These are phyloP conservation scores for Penicillium flavigenum DNA, from an alignment of 495 filamentous ascomycete genomes.

Conservation along the genomic window DNA sequence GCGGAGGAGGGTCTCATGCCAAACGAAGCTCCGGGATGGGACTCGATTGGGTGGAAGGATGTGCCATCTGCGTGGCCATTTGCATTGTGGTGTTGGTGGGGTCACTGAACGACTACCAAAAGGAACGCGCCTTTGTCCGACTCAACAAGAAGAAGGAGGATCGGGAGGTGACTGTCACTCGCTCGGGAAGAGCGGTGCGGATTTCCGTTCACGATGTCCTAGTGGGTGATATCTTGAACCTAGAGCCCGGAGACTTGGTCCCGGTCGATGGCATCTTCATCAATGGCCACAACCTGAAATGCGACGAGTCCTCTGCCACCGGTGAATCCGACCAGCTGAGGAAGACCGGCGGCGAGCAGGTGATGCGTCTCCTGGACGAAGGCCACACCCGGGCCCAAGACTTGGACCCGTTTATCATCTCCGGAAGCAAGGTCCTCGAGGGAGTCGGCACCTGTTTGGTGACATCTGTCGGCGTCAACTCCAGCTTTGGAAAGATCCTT, in stretches of 20 bases:
- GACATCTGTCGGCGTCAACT: conserved; percentile 84
- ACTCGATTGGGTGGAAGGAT: conserved; percentile 76
- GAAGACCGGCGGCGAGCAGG: conserved; percentile 52
- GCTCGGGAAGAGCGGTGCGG: conserved; percentile 71
- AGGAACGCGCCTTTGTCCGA: conserved; percentile 74
- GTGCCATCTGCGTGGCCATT: conserved; percentile 75
- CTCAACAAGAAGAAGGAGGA: conserved; percentile 73
- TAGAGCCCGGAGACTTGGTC: conserved; percentile 88
- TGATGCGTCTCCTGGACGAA: no score
- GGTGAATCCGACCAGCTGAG: conserved; percentile 79
- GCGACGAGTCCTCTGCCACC: conserved; percentile 82
- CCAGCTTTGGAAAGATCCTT: conserved; percentile 86
- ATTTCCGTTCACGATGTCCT: conserved; percentile 79
- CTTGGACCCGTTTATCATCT: conserved; percentile 90
- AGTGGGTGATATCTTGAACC: conserved; percentile 80
- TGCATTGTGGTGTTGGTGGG: conserved; percentile 73
- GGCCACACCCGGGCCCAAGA: conserved; percentile 68
- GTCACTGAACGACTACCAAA: conserved; percentile 74
- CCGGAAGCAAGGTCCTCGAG: conserved; percentile 88
- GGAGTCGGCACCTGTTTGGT: conserved; percentile 84
- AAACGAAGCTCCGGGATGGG: no score
- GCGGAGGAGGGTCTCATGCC: conserved; percentile 18
- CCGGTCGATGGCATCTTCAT: conserved; percentile 78
- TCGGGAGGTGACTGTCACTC: conserved; percentile 69
- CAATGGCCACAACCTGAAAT: conserved; percentile 70